A percentile compares a stretch with the other conserved stretches of the same genome.
phyloP scores from a whole-genome alignment of 1,284 basidiomycete genomes.

The Rhodotorula sp. region DNA sequence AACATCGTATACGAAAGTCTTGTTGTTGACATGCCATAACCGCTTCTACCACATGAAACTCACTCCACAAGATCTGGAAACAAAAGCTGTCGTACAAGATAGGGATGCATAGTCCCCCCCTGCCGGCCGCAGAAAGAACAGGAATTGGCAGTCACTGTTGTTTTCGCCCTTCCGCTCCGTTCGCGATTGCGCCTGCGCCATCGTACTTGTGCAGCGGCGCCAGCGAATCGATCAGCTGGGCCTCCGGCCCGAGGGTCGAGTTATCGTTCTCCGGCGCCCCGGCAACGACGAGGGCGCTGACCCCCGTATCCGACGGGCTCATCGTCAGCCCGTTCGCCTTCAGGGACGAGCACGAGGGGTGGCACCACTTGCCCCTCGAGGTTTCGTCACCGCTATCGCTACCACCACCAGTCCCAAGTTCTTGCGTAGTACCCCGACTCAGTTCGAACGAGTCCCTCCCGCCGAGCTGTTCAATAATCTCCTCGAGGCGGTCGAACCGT shows the following conservation, averaged over 20 bases:
- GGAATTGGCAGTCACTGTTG: background rate
- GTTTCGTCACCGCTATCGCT: background rate
- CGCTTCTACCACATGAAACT: no score
- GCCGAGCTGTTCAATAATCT: slow-evolving; percentile 1
- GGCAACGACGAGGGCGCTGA: background rate
- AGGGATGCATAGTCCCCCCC: no score
- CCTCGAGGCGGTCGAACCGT: slow-evolving; percentile 16
- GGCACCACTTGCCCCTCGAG: background rate
- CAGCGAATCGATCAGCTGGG: background rate
- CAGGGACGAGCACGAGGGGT: background rate
- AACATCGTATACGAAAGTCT: no score
- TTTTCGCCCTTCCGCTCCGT: background rate
- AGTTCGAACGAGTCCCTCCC: background rate
- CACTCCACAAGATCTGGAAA: no score
- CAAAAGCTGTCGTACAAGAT: no score
- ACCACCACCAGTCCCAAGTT: background rate
- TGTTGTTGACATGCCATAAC: no score
- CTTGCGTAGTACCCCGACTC: background rate
- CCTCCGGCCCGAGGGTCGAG: no score
- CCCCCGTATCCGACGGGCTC: background rate
- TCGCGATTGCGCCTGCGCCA: background rate
- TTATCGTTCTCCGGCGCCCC: no score
- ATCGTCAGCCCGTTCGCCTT: background rate
- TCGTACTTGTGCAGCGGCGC: background rate
- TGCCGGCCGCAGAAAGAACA: no score